Conservation (phyloP, 108 stramenopile species). For the Fragilariopsis cylindrus region DNA sequence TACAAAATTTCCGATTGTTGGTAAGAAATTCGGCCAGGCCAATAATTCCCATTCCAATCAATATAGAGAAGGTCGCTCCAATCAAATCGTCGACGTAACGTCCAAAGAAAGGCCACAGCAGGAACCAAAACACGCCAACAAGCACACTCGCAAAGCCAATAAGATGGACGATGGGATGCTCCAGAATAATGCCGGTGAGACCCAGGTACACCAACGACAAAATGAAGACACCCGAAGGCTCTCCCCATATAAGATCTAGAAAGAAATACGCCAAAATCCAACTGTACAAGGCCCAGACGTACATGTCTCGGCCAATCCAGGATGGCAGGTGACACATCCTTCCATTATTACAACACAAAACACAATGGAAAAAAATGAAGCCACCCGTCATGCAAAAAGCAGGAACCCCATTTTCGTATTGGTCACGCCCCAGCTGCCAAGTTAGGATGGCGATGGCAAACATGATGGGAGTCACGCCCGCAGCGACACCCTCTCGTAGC, state of each 20-base stretch:
- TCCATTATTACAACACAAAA: slow-evolving; percentile 7
- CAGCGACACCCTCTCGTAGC: slow-evolving; percentile 16
- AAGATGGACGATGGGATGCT: slow-evolving; percentile 10
- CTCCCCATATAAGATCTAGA: slow-evolving; percentile 2
- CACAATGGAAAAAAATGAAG: slow-evolving; percentile 14
- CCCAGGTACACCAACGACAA: background rate
- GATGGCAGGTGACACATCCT: slow-evolving; percentile 7
- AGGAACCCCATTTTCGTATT: background rate
- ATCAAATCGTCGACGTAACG: background rate
- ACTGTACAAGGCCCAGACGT: slow-evolving; percentile 12
- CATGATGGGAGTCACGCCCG: slow-evolving; percentile 10
- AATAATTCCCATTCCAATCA: slow-evolving; percentile 9
- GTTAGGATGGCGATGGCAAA: slow-evolving; percentile 3
- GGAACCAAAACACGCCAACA: background rate
- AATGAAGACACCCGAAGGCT: background rate
- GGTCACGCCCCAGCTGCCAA: background rate
- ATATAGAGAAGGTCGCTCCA: background rate
- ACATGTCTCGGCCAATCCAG: slow-evolving; percentile 25
- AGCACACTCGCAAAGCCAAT: background rate
- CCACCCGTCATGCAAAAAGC: slow-evolving; percentile 5
- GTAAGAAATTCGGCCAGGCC: background rate
- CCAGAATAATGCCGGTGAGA: slow-evolving; percentile 5
- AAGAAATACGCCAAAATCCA: slow-evolving; percentile 13
- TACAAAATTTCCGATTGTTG: slow-evolving; percentile 9
- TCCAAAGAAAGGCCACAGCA: slow-evolving; percentile 10